Base-by-base conservation (phyloP, 495 filamentous ascomycete species). In the Acidomyces sp. region DNA sequence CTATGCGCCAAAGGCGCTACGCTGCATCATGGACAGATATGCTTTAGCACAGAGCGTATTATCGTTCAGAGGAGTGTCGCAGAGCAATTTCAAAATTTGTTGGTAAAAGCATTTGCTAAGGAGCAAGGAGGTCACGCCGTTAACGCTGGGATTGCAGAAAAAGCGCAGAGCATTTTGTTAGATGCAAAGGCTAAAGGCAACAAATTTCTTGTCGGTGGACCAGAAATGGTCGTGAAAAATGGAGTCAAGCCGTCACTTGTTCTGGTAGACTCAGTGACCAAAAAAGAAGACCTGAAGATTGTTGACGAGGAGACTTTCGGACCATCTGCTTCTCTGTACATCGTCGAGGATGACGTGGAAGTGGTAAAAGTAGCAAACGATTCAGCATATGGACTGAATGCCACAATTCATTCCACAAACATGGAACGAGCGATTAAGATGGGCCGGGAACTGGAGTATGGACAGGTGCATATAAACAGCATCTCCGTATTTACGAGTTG, bases 171-270 rank as follows among this genome's bases (percentile, higher is more conserved):
- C 37, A 66, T 95, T 45, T 74, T 94, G 46, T 79, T 94, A 55
- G 70, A 76, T 52, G 74, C 72, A 25, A 80, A 81, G 54, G 65
- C 71, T 46, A 78, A 74, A 55, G 78, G 77, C 50, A 62, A 74
- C 27, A 78, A 75, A 41, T 56, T 52, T 37, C 37, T 56, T 2
- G 30, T 55, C 26, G 56, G 54, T 28, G 52, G 51, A 12, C 33
- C 39, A 5, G 53, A 54, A 15, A 40, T 41, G 38, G 28, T 16
- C 2, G 35, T 20, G 10, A 37, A 45, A 19, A 45, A 39, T 22
- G 41, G 34, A 28, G 36, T 52, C 16, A 43, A 48, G 27, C 39
- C 53, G 11, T 30, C 48, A 22, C 51, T 58, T 37, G 37, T 46
- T 21, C 33, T 58, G 3, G 22, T 54, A n/a, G 40, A 58, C 12